Evolutionary conservation across 2,329 filamentous ascomycete genomes (phyloP).

Genomic region (Zopfia rhizophila): DNA sequence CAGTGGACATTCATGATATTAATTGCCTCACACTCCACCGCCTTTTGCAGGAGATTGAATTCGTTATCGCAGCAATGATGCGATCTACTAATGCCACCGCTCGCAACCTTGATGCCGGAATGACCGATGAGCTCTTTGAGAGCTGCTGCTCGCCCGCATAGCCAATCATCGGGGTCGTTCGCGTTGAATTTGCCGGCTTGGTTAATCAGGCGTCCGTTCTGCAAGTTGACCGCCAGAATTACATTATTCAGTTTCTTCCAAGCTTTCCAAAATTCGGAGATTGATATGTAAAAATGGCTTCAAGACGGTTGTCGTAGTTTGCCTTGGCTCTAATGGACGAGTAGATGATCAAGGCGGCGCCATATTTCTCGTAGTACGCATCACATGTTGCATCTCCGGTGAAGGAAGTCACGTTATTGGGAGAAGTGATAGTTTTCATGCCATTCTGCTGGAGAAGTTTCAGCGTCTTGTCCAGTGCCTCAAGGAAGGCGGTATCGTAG

Average conservation of each 20-base stretch:
- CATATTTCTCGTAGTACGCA: conserved; percentile 19
- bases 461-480: conserved; percentile 41
- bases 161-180: conserved; percentile 23
- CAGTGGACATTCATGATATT: conserved; percentile 26
- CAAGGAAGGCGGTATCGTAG: conserved; percentile 38
- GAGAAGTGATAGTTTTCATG: conserved; percentile 47
- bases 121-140: conserved; percentile 10
- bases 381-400: conserved; percentile 10
- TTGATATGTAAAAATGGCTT: conserved; percentile 11
- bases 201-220: conserved; percentile 22
- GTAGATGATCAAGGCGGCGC: conserved; percentile 10
- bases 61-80: conserved; percentile 21
- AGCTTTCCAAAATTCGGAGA: conserved; percentile 21
- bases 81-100: conserved; percentile 20
- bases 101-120: conserved; percentile 19
- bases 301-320: conserved; percentile 18
- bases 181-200: conserved; percentile 4
- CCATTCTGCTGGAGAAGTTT: conserved; percentile 37
- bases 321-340: conserved; percentile 11
- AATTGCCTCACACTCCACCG: conserved; percentile 20
- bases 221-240: conserved; percentile 19
- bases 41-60: conserved; percentile 19
- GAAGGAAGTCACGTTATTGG: conserved; percentile 41
- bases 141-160: conserved; percentile 19
- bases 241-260: conserved; percentile 19